A percentile compares a stretch with the other conserved stretches of the same genome.
Conservation (phyloP, 2,329 filamentous ascomycete genomes). For the Aspergillus sp. region DNA sequence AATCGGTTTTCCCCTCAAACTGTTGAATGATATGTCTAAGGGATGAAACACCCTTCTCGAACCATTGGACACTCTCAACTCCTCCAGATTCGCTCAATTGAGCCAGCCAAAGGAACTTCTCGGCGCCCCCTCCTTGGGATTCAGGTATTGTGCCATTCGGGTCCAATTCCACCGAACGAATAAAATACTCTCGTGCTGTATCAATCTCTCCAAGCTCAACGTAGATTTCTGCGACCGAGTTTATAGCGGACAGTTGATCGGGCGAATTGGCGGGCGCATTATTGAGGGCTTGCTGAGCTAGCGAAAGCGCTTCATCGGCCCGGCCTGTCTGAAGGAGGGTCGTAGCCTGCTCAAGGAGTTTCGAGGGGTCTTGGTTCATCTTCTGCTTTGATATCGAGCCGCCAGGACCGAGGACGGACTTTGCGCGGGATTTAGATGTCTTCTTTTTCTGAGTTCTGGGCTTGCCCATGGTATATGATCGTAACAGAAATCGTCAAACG, state of each 20-base stretch:
- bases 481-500: slow-evolving; percentile 1
- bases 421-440: slow-evolving; percentile 35
- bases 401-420: slow-evolving; percentile 40
- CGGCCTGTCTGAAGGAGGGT: slow-evolving; percentile 55
- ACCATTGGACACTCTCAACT: slow-evolving; percentile 56
- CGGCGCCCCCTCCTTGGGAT: slow-evolving; percentile 72
- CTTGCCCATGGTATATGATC: slow-evolving; percentile 44
- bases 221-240: slow-evolving; percentile 74
- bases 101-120: slow-evolving; percentile 93
- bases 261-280: slow-evolving; percentile 27
- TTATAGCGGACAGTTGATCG: slow-evolving; percentile 56
- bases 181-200: slow-evolving; percentile 66
- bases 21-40: slow-evolving; percentile 67
- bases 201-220: slow-evolving; percentile 80
- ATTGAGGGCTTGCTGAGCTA: slow-evolving; percentile 50
- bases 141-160: slow-evolving; percentile 67
- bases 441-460: slow-evolving; percentile 47
- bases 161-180: slow-evolving; percentile 70
- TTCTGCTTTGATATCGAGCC: slow-evolving; percentile 34
- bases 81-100: slow-evolving; percentile 71
- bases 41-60: slow-evolving; percentile 61
- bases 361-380: slow-evolving; percentile 48
- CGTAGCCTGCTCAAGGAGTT: slow-evolving; percentile 54
- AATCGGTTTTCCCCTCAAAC: slow-evolving; percentile 49
- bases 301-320: slow-evolving; percentile 51